These are phyloP conservation scores for Podospora conica DNA, from an alignment of 495 filamentous ascomycete species.

Conservation along the genomic window DNA sequence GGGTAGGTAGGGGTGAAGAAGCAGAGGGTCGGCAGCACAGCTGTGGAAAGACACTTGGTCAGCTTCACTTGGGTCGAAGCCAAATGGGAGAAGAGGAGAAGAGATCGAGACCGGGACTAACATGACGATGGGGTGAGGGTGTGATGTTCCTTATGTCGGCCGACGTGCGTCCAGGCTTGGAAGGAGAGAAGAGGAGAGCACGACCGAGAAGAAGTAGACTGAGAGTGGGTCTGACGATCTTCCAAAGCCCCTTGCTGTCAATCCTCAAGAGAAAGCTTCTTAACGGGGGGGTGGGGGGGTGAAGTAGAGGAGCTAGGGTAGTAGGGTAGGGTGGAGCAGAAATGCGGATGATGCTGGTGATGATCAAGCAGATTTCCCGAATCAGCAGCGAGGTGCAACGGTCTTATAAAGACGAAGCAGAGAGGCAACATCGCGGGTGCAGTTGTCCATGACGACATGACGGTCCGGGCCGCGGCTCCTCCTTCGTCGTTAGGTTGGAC, in stretches of 20 bases:
- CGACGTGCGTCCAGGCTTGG: background rate
- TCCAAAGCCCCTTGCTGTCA: background rate
- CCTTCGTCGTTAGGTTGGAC: background rate
- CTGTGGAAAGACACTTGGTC: background rate
- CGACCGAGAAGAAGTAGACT: background rate
- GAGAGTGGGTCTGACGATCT: background rate
- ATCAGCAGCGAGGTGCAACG: background rate
- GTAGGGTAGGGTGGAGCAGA: background rate
- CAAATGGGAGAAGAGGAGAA: background rate
- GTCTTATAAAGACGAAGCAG: background rate
- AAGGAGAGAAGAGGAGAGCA: background rate
- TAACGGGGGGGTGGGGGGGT: background rate
- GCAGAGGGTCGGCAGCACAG: background rate
- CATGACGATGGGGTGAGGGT: background rate
- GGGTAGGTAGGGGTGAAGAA: background rate
- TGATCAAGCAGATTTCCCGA: background rate
- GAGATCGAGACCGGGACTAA: background rate
- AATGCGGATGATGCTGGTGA: background rate
- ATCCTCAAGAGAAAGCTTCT: background rate
- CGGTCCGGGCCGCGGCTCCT: background rate
- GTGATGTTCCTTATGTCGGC: background rate
- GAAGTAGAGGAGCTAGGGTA: background rate
- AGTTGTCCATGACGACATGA: background rate
- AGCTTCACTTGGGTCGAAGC: background rate
- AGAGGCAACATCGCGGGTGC: background rate